Evolutionary conservation across 441 rosid genomes (phyloP), one percentile per base, ranked within the genome.

Genomic region (Populus hybrid): DNA sequence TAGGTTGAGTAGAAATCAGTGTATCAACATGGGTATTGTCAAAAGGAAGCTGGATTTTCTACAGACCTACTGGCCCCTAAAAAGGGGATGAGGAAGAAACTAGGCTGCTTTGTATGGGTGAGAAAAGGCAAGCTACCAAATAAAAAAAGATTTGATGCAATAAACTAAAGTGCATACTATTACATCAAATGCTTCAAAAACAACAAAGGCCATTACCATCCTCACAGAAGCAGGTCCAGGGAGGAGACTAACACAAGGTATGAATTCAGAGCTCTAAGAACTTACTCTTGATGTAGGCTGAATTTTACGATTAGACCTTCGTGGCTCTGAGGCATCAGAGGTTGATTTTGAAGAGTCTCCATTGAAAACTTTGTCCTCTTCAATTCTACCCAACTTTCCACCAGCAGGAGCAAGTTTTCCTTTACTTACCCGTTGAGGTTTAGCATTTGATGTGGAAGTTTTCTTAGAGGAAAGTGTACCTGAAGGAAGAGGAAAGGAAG

Each of bases 281-380:
- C 98, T 88, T 86, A 94, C 99, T 83, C 97, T 91, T 71, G 98
- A 97, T n/a, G 99, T 97, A 73, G 99, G 99, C 86, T 93, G 98
- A 80, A 97, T 97, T 86, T 92, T 90, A 72, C 99, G 97, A 71
- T 81, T 82, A 76, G 99, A 97, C 83, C 99, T 88, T 20, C 99
- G 95, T 50, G 97, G 98, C 87, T 94, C 99, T 74, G 73, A 72
- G 57, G 71, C 80, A 30, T 89, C 94, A 66, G 85, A 69, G 61
- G 81, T 70, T 69, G 87, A 59, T 77, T 87, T 88, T 71, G 81
- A 78, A 71, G 90, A 79, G 79, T 77, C 74, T 69, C 78, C 84
- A 76, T 77, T 83, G 65, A 87, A 74, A 68, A 81, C 80, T 84
- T 87, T 86, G n/a, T 86, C 88, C 82, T 89, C 99, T 71, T 94